Conservation (phyloP, 2,329 filamentous ascomycete genomes). For the Pseudopithomyces chartarum region DNA sequence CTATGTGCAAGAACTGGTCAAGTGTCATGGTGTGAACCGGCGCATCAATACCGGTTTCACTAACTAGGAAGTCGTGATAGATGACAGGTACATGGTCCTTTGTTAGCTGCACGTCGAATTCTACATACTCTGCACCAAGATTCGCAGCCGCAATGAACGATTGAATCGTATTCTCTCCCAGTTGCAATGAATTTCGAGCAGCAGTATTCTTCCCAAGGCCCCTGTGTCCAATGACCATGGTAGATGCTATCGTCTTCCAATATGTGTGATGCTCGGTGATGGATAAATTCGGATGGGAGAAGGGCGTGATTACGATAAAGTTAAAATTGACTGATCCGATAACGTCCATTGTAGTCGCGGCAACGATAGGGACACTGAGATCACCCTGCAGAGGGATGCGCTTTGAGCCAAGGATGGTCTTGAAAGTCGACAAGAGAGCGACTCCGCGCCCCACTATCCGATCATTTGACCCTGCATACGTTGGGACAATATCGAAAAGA, state of each 20-base stretch:
- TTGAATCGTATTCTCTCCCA: conserved; percentile 93
- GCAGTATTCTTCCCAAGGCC: conserved; percentile 86
- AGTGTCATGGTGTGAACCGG: conserved; percentile 93
- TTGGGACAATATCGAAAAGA: conserved; percentile 92
- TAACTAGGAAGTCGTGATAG: conserved; percentile 97
- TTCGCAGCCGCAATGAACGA: conserved; percentile 98
- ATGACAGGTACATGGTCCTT: conserved; percentile 98
- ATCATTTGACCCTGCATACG: conserved; percentile 82
- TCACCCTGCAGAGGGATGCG: conserved; percentile 93
- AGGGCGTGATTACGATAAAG: conserved; percentile 92
- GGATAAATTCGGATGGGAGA: conserved; percentile 91
- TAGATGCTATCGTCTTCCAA: conserved; percentile 89
- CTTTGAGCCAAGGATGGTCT: conserved; percentile 79
- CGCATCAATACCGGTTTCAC: conserved; percentile 95
- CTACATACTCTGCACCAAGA: conserved; percentile 75
- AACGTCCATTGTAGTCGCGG: conserved; percentile 79
- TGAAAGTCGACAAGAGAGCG: conserved; percentile 84
- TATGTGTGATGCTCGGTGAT: conserved; percentile 91
- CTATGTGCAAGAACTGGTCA: conserved; percentile 93
- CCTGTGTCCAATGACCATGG: conserved; percentile 78
- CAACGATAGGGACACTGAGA: conserved; percentile 87
- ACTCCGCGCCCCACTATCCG: conserved; percentile 87
- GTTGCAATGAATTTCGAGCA: conserved; percentile 82
- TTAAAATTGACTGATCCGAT: conserved; percentile 97
- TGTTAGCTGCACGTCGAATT: conserved; percentile 93